Base-by-base conservation (phyloP, 1,139 yeast genomes). In the Diutina neorugosa region DNA sequence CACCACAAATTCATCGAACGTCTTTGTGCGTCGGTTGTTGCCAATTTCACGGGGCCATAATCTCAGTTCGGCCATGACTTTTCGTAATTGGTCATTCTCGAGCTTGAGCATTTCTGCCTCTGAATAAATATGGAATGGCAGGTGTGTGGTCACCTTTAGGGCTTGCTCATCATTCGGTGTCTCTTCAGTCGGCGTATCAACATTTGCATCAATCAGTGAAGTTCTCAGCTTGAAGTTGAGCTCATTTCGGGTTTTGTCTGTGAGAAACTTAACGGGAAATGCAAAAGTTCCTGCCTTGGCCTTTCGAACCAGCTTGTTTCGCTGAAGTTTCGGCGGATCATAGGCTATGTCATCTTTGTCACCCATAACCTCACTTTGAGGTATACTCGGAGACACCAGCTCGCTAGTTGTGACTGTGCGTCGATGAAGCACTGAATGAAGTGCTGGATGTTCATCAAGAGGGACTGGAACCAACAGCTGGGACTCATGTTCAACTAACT, bases 1-100 rank as follows among this genome's bases (percentile, higher is more conserved):
- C 1, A 87, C 78, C 3, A 70, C 69, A 62, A 88, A 93, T 63
- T 90, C 96, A 0, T 76, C 65, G 58, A 88, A 78, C 57, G 81
- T 80, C 64, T 88, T 88, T 37, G 78, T 78, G 57, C 90, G 71
- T 63, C 87, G 74, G 54, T 71, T 70, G 11, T 69, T 67, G 1
- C 94, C 94, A 55, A 85, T 81, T 37, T 66, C 69, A 20, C 66
- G 63, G 0, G 88, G 88, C 78, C 84, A 82, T 53, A 69, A 65
- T 1, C 61, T 59, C 1, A 80, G 80, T 4, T 59, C 60, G 7
- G 58, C 57, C 52, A 65, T 68, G 52, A 69, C 71, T 51, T 64
- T 65, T 16, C 62, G 68, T 9, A 81, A 67, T 43, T 67, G 66
- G 2, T 68, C 74, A 53, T 75, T 71, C 57, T 81, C 87, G 8